phyloP scores from a whole-genome alignment of 331 rosid species.

The Ulmus americana region DNA sequence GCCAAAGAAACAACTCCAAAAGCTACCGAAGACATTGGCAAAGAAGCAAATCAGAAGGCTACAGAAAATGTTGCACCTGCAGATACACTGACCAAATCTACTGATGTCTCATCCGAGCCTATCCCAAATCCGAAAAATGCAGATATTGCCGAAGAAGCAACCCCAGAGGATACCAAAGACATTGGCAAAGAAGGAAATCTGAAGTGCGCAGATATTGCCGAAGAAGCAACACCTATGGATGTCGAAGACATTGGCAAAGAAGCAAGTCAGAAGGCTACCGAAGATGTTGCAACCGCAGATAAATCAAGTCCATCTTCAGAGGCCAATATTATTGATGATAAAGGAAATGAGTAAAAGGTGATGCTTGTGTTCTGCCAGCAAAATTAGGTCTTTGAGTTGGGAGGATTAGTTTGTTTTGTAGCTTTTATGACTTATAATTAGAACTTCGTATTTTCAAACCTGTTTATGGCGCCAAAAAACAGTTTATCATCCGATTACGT shows the following conservation, averaged over 20 bases:
- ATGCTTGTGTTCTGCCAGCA: not conserved
- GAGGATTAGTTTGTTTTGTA: not conserved
- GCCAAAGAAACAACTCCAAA: not conserved
- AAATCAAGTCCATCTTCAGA: not conserved
- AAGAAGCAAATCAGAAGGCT: slow-evolving; percentile 13
- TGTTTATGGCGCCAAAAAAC: no score
- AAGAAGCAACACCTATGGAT: not conserved
- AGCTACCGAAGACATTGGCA: slow-evolving; percentile 11
- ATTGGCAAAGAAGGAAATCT: slow-evolving; percentile 10
- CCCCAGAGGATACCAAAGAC: slow-evolving; percentile 8
- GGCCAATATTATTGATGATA: not conserved
- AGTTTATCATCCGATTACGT: no score
- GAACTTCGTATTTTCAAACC: not conserved
- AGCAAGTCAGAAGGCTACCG: slow-evolving; percentile 10
- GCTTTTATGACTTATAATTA: not conserved
- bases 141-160: slow-evolving; percentile 6
- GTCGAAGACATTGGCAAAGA: slow-evolving; percentile 13
- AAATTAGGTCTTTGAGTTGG: not conserved
- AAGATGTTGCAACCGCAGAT: slow-evolving; percentile 5
- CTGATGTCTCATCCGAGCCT: no score
- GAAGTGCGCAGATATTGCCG: slow-evolving; percentile 8
- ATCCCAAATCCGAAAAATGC: not conserved
- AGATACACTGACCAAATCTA: not conserved
- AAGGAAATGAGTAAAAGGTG: not conserved
- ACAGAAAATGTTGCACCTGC: slow-evolving; percentile 8